These are phyloP conservation scores for Epichloe scottii DNA, from an alignment of 2,329 filamentous ascomycete species.

Conservation along the genomic window DNA sequence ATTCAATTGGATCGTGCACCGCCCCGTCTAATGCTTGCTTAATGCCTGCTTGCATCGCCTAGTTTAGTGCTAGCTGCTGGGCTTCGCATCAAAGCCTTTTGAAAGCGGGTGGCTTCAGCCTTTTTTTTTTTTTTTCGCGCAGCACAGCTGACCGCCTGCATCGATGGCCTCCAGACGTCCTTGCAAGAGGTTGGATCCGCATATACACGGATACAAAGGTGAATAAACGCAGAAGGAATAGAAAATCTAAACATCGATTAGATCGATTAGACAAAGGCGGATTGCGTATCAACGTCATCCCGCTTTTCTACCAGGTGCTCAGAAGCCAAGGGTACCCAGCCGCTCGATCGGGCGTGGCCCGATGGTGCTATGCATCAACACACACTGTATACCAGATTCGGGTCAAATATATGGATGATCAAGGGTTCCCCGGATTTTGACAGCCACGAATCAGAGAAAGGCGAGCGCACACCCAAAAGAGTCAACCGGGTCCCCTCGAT, in stretches of 20 bases:
- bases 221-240: too few relatives aligned
- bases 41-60: too few relatives aligned
- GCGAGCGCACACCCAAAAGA: neutral
- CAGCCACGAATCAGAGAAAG: neutral
- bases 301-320: neutral
- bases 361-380: neutral
- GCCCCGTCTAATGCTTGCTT: neutral
- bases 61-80: too few relatives aligned
- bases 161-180: too few relatives aligned
- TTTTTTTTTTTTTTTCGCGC: too few relatives aligned
- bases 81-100: too few relatives aligned
- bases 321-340: neutral
- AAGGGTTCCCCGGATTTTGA: conserved; percentile 5
- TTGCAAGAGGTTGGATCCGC: too few relatives aligned
- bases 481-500: neutral
- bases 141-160: too few relatives aligned
- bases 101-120: too few relatives aligned
- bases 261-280: neutral
- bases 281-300: neutral
- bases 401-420: neutral
- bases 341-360: neutral
- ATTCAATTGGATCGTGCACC: neutral
- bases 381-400: neutral
- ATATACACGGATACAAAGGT: too few relatives aligned
- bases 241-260: too few relatives aligned